These are phyloP conservation scores for Streptanthus diversifolius DNA, from an alignment of 345 rosid genomes.

Conservation along the genomic window DNA sequence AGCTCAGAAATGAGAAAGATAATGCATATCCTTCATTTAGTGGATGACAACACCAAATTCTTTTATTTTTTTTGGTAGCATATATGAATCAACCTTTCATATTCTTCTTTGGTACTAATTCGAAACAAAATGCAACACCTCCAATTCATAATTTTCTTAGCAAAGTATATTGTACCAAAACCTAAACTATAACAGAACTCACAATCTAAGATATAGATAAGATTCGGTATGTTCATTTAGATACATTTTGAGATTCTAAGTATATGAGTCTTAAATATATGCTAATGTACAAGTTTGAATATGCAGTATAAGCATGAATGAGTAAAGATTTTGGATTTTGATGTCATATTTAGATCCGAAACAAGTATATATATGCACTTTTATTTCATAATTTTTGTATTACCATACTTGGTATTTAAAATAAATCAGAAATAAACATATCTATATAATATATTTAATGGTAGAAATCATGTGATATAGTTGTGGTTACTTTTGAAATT, in stretches of 20 bases:
- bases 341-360: background rate
- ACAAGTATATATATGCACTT: background rate
- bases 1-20: constrained; percentile 10
- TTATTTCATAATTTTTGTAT: background rate
- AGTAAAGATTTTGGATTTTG: background rate
- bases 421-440: background rate
- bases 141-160: background rate
- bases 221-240: background rate
- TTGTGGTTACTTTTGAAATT: too few species aligned
- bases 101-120: background rate
- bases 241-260: background rate
- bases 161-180: background rate
- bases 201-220: background rate
- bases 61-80: background rate
- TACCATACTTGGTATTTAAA: background rate
- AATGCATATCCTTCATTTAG: constrained; percentile 21
- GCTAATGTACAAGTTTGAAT: background rate
- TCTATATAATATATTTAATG: background rate
- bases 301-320: background rate
- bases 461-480: too few species aligned
- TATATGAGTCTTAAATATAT: background rate
- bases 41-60: constrained; percentile 20
- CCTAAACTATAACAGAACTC: background rate
- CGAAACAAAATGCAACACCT: background rate
- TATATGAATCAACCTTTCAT: background rate